Conservation (phyloP, 768 basidiomycete genomes). For the Kwoniella shandongensis region DNA sequence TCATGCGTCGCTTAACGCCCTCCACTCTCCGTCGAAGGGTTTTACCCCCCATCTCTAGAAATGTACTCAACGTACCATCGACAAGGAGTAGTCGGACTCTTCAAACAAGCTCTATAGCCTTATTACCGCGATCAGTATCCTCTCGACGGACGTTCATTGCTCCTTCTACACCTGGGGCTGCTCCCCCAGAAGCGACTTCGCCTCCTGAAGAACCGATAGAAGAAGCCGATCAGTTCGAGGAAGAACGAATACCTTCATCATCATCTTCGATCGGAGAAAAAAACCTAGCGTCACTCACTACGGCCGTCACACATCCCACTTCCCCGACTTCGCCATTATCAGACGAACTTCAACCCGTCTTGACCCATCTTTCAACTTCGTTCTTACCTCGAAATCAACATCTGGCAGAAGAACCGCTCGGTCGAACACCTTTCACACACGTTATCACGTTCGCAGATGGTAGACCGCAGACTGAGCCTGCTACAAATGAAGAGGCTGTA, state of each 20-base stretch:
- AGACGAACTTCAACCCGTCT: conserved; percentile 12
- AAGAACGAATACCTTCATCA: conserved; percentile 2
- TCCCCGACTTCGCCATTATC: conserved; percentile 14
- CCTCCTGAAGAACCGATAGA: not conserved
- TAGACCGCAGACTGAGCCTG: conserved; percentile 9
- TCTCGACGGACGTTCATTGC: conserved; percentile 15
- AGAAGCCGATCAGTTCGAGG: not conserved
- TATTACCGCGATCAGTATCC: conserved; percentile 11
- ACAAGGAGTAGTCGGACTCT: conserved; percentile 3
- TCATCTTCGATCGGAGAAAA: not conserved
- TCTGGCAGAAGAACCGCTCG: conserved; percentile 4
- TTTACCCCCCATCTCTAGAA: conserved; percentile 8
- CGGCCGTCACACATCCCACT: conserved; percentile 9
- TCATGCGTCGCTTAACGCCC: conserved; percentile 23
- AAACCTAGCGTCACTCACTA: conserved; percentile 2
- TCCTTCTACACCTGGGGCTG: not conserved
- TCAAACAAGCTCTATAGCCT: conserved; percentile 2
- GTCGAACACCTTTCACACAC: conserved; percentile 8
- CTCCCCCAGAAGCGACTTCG: not conserved
- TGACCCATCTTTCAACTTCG: conserved; percentile 29
- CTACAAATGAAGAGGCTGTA: not conserved
- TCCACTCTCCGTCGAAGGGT: conserved; percentile 19
- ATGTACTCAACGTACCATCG: conserved; percentile 1
- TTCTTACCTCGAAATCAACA: conserved; percentile 32
- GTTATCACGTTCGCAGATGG: conserved; percentile 21